Percentiles rank a stretch among this genome's conserved stretches.
These are phyloP conservation scores for Fraxinus baroniana DNA, from an alignment of 305 asterid genomes.

Conservation along the genomic window DNA sequence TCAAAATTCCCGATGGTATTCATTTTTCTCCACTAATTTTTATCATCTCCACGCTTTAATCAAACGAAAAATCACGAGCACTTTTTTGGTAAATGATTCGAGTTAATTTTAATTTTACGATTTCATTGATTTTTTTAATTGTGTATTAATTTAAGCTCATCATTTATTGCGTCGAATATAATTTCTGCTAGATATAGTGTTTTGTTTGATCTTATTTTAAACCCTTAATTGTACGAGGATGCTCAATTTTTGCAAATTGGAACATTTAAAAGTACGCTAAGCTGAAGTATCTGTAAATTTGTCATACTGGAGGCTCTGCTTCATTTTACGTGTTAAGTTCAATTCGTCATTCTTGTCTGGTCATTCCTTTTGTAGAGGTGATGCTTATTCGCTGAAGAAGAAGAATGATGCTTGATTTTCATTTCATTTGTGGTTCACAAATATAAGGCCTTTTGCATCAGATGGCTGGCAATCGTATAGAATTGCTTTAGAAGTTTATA, in stretches of 20 bases:
- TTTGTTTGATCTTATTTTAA: background rate
- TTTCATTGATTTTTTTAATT: background rate
- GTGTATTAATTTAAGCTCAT: background rate
- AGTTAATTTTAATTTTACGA: background rate
- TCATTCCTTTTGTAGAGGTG: background rate
- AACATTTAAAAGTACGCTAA: background rate
- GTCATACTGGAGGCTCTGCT: background rate
- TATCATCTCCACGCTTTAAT: background rate
- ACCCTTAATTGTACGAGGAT: background rate
- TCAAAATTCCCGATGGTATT: slow-evolving; percentile 37
- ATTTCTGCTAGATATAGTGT: background rate
- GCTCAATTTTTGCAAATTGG: background rate
- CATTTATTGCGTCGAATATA: background rate
- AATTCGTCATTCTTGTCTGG: background rate
- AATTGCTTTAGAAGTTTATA: background rate
- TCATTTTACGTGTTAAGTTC: background rate
- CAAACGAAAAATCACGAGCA: background rate
- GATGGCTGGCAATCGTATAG: background rate
- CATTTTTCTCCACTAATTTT: background rate
- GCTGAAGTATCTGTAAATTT: background rate
- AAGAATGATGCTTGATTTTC: background rate
- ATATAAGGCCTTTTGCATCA: background rate
- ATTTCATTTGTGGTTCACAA: background rate
- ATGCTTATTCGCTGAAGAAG: background rate
- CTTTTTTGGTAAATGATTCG: background rate